Conservation (phyloP, 2,329 filamentous ascomycete species). For the Phialemoniopsis sp. region DNA sequence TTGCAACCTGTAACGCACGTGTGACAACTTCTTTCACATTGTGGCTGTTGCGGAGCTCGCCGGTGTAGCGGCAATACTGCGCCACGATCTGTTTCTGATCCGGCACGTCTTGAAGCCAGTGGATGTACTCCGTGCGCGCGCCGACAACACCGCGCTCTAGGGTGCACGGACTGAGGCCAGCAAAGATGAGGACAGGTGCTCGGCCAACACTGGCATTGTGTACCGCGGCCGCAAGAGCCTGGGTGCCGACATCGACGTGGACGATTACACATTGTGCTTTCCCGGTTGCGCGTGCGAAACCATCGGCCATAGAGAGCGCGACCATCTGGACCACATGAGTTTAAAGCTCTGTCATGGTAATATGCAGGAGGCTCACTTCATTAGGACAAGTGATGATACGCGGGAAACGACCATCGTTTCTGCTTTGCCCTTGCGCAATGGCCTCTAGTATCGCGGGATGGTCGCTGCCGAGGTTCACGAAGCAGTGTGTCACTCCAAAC, state of each 20-base stretch:
- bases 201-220: constrained; percentile 76
- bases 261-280: constrained; percentile 75
- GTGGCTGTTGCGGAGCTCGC: constrained; percentile 71
- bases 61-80: constrained; percentile 76
- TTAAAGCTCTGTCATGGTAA: too few relatives aligned
- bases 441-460: constrained; percentile 78
- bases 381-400: too few relatives aligned
- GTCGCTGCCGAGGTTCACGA: constrained; percentile 66
- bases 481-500: too few relatives aligned
- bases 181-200: constrained; percentile 73
- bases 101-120: constrained; percentile 82
- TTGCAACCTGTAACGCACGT: constrained; percentile 73
- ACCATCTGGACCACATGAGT: too few relatives aligned
- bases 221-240: constrained; percentile 71
- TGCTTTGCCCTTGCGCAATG: constrained; percentile 33
- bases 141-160: constrained; percentile 74
- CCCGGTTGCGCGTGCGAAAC: constrained; percentile 68
- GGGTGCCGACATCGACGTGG: constrained; percentile 79
- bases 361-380: too few relatives aligned
- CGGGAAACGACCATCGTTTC: not conserved
- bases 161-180: constrained; percentile 72
- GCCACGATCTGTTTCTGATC: constrained; percentile 75
- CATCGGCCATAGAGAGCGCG: constrained; percentile 79
- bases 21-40: constrained; percentile 84
- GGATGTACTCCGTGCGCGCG: constrained; percentile 77